Base-by-base conservation (phyloP, 805 yeast species). In the Metschnikowia dekortorum region DNA sequence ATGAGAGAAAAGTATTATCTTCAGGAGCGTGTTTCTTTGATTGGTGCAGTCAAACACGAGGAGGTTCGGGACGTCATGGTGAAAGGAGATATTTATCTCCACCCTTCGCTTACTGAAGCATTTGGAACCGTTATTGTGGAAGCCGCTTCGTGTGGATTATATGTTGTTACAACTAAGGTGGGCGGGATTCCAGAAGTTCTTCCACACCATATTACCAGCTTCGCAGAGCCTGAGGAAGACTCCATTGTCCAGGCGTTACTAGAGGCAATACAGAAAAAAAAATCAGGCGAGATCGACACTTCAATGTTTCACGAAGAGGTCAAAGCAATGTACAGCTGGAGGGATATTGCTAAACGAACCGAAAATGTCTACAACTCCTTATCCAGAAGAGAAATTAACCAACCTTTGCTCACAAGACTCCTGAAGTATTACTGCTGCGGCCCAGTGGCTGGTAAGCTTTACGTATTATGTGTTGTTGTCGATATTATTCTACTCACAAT, bases 181-280 rank as follows among this genome's bases (percentile, higher is more conserved):
- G 99, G 99, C 10, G 99, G 99, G 5, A 91, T 94, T 37, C 97
- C 97, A 0, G 99, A 94, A 63, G 98, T 94, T 4, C 68, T 94
- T 36, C 99, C 99, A 0, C 76, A 78, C 26, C 87, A 90, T 60
- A 94, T 94, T 98, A 90, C 96, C 1, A 85, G 86, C 1, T 94
- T 87, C 67, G 91, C 98, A 0, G 78, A 83, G 13, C 96, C 97
- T 0, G 87, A 92, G 3, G 97, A 88, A 46, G 88, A 87, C 51
- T 83, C 94, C 2, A 68, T 94, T 39, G 89, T 86, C 1, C 79
- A 76, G 3, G 86, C 91, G 7, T 81, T 92, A 1, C 66, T 83
- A 37, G 66, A 73, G n/a, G 98, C 96, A 0, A 86, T 92, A 10
- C 64, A 71, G 1, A 65, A 79, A 48, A 71, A 89, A 33, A 76